These are phyloP conservation scores for Elsinoe perseae DNA, from an alignment of 2,329 filamentous ascomycete genomes.

Conservation along the genomic window DNA sequence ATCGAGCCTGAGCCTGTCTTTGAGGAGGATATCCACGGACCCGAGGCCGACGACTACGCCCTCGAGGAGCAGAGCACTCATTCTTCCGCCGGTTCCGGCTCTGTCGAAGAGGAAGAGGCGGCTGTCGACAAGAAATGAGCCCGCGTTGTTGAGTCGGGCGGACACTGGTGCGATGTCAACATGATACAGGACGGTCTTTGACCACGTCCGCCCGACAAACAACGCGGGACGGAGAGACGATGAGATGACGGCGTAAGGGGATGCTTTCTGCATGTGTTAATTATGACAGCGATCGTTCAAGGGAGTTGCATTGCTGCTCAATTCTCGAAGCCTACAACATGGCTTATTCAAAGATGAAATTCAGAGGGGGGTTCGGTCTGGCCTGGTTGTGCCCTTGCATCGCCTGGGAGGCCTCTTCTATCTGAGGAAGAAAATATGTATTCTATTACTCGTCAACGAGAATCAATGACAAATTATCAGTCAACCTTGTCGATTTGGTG, in stretches of 20 bases:
- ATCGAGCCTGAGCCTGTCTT: conserved; percentile 86
- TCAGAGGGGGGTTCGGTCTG: background rate
- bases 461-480: background rate
- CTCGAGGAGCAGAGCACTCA: conserved; percentile 44
- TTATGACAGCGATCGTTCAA: conserved; percentile 1
- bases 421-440: conserved; percentile 15
- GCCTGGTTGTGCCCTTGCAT: background rate
- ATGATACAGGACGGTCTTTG: background rate
- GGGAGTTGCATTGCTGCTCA: background rate
- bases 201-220: background rate
- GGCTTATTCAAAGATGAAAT: conserved; percentile 3
- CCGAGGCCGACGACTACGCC: conserved; percentile 45
- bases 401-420: background rate
- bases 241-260: conserved; percentile 1
- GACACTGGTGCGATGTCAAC: background rate
- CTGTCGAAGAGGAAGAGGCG: conserved; percentile 49
- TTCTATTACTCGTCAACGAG: conserved; percentile 7
- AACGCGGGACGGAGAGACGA: conserved; percentile 2
- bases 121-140: conserved; percentile 34
- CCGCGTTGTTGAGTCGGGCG: background rate
- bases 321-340: background rate
- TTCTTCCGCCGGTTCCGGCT: conserved; percentile 46
- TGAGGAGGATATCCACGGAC: conserved; percentile 74
- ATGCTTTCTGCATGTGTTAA: conserved; percentile 6
- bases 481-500: background rate